Evolutionary conservation across 2,329 filamentous ascomycete species (phyloP).

Genomic region (Aspergillus chevalieri): DNA sequence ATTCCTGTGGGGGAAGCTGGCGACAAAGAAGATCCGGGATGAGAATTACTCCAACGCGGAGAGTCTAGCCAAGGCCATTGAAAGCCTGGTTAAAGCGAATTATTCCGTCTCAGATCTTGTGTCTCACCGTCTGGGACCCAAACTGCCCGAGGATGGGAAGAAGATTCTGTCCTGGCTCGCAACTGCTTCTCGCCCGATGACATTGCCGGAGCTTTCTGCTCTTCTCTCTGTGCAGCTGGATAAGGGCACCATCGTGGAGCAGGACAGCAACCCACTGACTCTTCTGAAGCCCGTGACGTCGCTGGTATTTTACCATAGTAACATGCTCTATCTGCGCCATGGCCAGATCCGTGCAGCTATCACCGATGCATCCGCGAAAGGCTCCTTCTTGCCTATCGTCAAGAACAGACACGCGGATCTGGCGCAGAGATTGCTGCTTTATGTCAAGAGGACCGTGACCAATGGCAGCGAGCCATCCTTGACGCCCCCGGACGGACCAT

Average conservation of each 20-base stretch:
- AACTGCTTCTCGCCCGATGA: conserved; percentile 31
- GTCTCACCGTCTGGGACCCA: conserved; percentile 16
- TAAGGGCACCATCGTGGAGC: conserved; percentile 23
- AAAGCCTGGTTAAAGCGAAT: conserved; percentile 20
- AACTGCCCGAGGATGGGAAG: conserved; percentile 26
- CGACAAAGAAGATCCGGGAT: conserved; percentile 22
- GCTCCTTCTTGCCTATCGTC: conserved; percentile 24
- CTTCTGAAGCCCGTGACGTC: conserved; percentile 25
- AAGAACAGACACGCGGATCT: conserved; percentile 32
- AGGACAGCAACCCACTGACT: conserved; percentile 18
- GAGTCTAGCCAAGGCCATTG: conserved; percentile 22
- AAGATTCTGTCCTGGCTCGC: conserved; percentile 33
- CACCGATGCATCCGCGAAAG: conserved; percentile 25
- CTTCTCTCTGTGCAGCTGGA: conserved; percentile 26
- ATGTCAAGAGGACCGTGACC: conserved; percentile 24
- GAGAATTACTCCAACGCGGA: conserved; percentile 19
- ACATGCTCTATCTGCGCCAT: conserved; percentile 32
- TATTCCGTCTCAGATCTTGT: conserved; percentile 27
- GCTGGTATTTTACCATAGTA: conserved; percentile 30
- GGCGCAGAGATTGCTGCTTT: conserved; percentile 26
- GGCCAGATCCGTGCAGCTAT: conserved; percentile 26
- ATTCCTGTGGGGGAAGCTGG: conserved; percentile 37
- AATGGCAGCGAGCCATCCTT: conserved; percentile 29
- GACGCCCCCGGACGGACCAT: conserved; percentile 19
- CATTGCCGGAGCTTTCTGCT: conserved; percentile 24